A percentile compares a stretch with the other conserved stretches of the same genome.
Evolutionary conservation across 2,329 filamentous ascomycete species (phyloP).

Genomic region (Penicillium sp.): DNA sequence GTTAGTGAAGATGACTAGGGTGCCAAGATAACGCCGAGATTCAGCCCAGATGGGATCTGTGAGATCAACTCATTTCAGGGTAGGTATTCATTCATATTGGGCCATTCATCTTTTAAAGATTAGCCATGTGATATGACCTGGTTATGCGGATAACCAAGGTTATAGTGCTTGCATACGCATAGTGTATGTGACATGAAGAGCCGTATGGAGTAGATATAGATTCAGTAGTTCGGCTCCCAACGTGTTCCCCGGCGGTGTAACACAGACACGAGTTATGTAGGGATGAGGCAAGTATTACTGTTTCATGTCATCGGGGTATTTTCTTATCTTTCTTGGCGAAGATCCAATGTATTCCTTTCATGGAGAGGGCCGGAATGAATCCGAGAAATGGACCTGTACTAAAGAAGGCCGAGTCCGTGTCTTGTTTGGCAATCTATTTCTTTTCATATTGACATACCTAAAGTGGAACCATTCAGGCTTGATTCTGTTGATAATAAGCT

Average conservation of each 20-base stretch:
- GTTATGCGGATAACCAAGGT: too few species aligned
- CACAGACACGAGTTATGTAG: not conserved
- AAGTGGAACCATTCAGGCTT: not conserved
- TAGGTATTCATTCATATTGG: not conserved
- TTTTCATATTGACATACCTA: not conserved
- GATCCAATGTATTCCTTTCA: not conserved
- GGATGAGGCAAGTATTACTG: slow-evolving; percentile 1
- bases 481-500: not conserved
- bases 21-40: slow-evolving; percentile 6
- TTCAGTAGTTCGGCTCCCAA: not conserved
- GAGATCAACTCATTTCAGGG: slow-evolving; percentile 4
- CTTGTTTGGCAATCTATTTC: not conserved
- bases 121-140: not conserved
- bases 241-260: not conserved
- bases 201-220: not conserved
- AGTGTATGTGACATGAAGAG: not conserved
- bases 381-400: slow-evolving; percentile 9
- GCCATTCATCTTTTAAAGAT: not conserved
- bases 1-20: not conserved
- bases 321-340: slow-evolving; percentile 9
- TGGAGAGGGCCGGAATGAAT: slow-evolving; percentile 8
- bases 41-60: not conserved
- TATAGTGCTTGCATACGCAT: not conserved
- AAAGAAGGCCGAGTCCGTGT: not conserved
- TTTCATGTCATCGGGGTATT: slow-evolving; percentile 2